A percentile compares a stretch with the other conserved stretches of the same genome.
Evolutionary conservation across 2,329 filamentous ascomycete genomes (phyloP).

Genomic region (Curvularia sp.): DNA sequence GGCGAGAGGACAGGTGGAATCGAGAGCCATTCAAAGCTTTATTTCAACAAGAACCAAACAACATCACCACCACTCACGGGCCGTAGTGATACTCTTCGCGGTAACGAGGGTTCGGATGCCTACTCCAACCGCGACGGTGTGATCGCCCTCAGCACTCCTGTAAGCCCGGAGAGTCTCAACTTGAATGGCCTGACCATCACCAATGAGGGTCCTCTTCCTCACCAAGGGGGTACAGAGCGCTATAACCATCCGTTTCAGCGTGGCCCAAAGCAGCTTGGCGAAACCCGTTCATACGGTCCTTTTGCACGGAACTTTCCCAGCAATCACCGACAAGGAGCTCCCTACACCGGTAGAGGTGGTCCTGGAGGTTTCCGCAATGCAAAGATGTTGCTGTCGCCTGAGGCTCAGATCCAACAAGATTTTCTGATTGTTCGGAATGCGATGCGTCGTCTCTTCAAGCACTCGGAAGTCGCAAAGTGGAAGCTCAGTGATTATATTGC

Average conservation of each 20-base stretch:
- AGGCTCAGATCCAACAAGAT: conserved; percentile 36
- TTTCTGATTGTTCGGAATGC: conserved; percentile 45
- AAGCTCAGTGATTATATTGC: conserved; percentile 43
- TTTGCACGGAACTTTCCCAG: conserved; percentile 6
- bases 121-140: conserved; percentile 13
- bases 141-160: conserved; percentile 15
- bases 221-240: conserved; percentile 3
- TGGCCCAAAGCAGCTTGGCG: conserved; percentile 5
- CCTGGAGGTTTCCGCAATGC: conserved; percentile 26
- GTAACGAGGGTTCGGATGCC: conserved; percentile 15
- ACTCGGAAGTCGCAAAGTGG: conserved; percentile 45
- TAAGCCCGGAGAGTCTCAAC: conserved; percentile 22
- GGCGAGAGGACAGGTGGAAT: neutral
- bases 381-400: conserved; percentile 37
- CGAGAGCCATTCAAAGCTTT: neutral
- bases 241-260: conserved; percentile 20
- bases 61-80: conserved; percentile 15
- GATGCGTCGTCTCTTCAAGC: conserved; percentile 46
- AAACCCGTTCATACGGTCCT: neutral
- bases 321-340: conserved; percentile 5
- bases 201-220: neutral
- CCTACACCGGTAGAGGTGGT: conserved; percentile 9
- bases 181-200: conserved; percentile 22
- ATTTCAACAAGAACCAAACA: neutral
- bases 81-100: conserved; percentile 26